Evolutionary conservation across 495 filamentous ascomycete species (phyloP), one percentile per base, ranked within the genome.

Genomic region (Talaromyces ruber): DNA sequence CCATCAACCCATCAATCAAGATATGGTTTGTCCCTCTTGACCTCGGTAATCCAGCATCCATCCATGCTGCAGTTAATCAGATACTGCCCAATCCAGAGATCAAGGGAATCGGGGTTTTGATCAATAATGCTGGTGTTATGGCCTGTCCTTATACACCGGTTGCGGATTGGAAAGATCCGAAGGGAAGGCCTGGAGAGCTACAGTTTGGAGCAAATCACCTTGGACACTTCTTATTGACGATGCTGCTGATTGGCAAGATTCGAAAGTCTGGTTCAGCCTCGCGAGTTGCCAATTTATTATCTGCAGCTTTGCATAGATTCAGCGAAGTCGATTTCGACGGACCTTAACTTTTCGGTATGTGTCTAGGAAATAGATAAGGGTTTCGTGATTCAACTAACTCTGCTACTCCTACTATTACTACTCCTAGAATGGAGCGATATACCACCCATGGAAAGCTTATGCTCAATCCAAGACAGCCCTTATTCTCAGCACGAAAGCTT

Each of bases 81-180:
- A 39, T 39, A 6, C 6, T 39, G 16, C 6, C 7, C 34, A 16
- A 39, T 39, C 16, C 34, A 16, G 7, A 16, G 16, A 16, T 39
- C 7, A 6, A 16, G 6, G 16, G 16, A 16, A 39, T 39, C 16
- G 34, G 16, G 6, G 34, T 39, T 39, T 16, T 39, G 7, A 39
- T 39, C 16, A 39, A 76, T 60, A 82, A 75, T 63, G 81, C 81
- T 2, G 81, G 71, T n/a, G 65, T 84, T 43, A 81, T 84, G 75
- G 77, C 70, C 7, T 64, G 68, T 9, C 76, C 77, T n/a, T 39
- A 39, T 39, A 39, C 16, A 7, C 34, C 34, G 34, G n/a, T n/a
- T n/a, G 6, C 34, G 7, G 34, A 39, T 7, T 39, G 34, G 34
- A 39, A 39, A 7, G 34, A 16, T 6, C 6, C 6, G 34, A 16